Evolutionary conservation across 495 filamentous ascomycete species (phyloP), one percentile per base, ranked within the genome.

Genomic region (Xylaria bambusicola): DNA sequence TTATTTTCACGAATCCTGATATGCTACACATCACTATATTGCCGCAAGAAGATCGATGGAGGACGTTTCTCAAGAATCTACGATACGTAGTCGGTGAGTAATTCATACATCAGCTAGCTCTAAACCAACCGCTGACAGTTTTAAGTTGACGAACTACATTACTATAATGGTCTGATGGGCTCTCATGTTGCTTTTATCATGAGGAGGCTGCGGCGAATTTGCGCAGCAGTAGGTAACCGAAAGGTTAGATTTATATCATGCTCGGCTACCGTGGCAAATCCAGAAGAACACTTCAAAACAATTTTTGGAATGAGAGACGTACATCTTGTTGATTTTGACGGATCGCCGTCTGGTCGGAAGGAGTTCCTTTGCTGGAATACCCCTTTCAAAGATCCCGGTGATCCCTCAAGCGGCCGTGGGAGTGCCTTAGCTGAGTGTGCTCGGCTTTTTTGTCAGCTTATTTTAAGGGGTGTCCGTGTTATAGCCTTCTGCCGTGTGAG

Each of bases 361-460:
- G 92, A 97, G 69, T 98, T 98, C 56, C 72, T 99, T 7, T 97
- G 92, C 74, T 99, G 94, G 94, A 98, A 98, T 62, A 97, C 95
- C 1, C 95, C 94, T 2, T 97, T 87, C 75, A 96, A 91, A 75
- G 94, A 96, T 66, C 90, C 92, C 1, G 77, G 78, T 7, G 94
- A 98, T 71, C 91, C 92, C 10, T 83, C 88, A 0, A 94, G 89
- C 56, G 93, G 93, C 6, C 84, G 94, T 36, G 92, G 88, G 26
- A 88, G 93, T 71, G 87, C 86, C 21, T 84, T 93, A 69, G 79
- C 82, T 17, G 95, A 99, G 73, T 88, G 91, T 6, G 90, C 95
- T 23, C 87, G 87, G 33, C 75, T 99, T 8, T 96, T 99, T 69
- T 93, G 90, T 65, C 89, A 96, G 66, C 79, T 99, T 15, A 86